Base-by-base conservation (phyloP, 176 grass and related monocot genomes). In the Musa beccarii region DNA sequence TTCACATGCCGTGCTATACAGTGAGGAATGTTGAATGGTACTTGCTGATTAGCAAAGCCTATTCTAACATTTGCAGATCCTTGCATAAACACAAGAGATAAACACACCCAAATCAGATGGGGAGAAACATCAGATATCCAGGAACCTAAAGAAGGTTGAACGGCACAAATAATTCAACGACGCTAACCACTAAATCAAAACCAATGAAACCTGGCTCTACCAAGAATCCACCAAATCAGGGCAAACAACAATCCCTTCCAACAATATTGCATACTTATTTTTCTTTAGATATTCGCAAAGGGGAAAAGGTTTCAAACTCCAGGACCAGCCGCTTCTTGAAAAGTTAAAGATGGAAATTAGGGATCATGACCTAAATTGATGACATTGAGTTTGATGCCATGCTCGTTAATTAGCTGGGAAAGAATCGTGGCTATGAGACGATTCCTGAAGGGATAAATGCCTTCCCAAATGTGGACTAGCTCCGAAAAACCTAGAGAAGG, bases 1-100 rank as follows among this genome's bases (percentile, higher is more conserved):
- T 82, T 81, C 71, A 89, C 70, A 76, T 78, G 80, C 19, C 88
- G 75, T 50, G 90, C 94, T 50, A 98, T 82, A 76, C 88, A 98
- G 78, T 98, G 86, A 0, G 88, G 88, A 26, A 98, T 75, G 68
- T 85, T 93, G 81, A 98, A 93, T 12, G 94, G 94, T 49, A 93
- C 84, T 72, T 93, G 88, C 59, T 98, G 94, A 25, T 84, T 86
- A 54, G 94, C 94, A 52, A 93, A 87, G 1, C 94, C 94, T 77
- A 98, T 86, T 11, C 88, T 85, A 74, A 98, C 88, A 51, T 98
- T 93, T 29, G 86, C 80, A 14, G 94, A 98, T 72, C 94, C 94
- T 98, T 67, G 8, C 23, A 49, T 21, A 66, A 52, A 65, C 21
- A 23, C 1, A 22, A 71, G 16, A 88, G 69, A 14, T 16, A 50